Conservation (phyloP, 768 basidiomycete species). For the Trichaptum fuscoviolaceum region DNA sequence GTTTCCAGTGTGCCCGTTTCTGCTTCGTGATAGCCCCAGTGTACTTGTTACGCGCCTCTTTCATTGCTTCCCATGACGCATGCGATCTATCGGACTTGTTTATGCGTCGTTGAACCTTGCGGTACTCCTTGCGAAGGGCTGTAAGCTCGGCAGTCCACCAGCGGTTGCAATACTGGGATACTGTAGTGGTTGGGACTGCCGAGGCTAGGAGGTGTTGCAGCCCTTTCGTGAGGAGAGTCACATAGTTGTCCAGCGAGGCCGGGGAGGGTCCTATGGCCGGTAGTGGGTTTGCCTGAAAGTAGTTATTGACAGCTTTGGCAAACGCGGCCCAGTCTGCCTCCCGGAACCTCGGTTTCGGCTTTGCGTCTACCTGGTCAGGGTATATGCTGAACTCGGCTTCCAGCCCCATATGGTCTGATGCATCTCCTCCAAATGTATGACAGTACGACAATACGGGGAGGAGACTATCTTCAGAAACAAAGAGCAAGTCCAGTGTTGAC, state of each 20-base stretch:
- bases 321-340: not conserved
- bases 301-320: not conserved
- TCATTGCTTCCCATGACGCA: too few species aligned
- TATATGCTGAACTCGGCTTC: not conserved
- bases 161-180: not conserved
- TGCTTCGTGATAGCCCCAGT: slow-evolving; percentile 11
- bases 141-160: slow-evolving; percentile 1
- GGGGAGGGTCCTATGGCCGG: not conserved
- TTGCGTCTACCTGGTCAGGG: not conserved
- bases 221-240: not conserved
- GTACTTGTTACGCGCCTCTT: slow-evolving; percentile 10
- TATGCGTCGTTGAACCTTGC: too few species aligned
- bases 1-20: slow-evolving; percentile 19
- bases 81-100: too few species aligned
- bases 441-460: too few species aligned
- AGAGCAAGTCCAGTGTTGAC: too few species aligned
- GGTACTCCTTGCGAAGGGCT: too few species aligned
- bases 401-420: slow-evolving; percentile 1
- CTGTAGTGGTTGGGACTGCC: not conserved
- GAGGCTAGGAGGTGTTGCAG: not conserved
- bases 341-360: not conserved
- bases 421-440: too few species aligned
- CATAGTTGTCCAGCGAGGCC: not conserved
- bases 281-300: not conserved
- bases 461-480: not conserved